Evolutionary conservation across 164 flowering plant genomes (phyloP).

Genomic region (Platanus orientalis): DNA sequence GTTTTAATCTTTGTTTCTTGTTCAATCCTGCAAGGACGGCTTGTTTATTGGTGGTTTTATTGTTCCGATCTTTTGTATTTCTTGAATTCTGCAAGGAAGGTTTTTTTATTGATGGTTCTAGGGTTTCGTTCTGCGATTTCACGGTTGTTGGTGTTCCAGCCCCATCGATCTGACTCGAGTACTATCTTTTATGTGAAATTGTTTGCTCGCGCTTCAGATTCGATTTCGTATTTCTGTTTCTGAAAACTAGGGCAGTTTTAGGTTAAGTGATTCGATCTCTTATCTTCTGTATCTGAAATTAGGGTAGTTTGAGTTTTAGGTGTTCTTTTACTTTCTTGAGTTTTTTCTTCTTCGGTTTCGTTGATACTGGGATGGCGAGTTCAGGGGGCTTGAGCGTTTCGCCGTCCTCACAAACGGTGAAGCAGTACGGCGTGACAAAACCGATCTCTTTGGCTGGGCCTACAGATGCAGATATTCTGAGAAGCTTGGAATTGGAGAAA

Average conservation of each 20-base stretch:
- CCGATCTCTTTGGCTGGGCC: constrained; percentile 80
- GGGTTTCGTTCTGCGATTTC: constrained; percentile 4
- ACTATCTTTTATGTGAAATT: constrained; percentile 11
- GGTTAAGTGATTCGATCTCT: neutral
- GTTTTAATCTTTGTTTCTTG: neutral
- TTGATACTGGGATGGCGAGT: constrained; percentile 28
- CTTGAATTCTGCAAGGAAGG: neutral
- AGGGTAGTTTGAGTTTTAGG: neutral
- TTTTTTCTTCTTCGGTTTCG: neutral
- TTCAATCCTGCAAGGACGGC: neutral
- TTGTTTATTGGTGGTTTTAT: neutral
- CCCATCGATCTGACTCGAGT: constrained; percentile 4
- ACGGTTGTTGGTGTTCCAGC: constrained; percentile 3
- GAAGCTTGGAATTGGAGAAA: constrained; percentile 65
- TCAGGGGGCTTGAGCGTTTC: constrained; percentile 30
- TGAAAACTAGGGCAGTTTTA: neutral
- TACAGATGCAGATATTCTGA: constrained; percentile 48
- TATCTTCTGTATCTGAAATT: neutral
- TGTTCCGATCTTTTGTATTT: neutral
- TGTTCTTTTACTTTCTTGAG: neutral
- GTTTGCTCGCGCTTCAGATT: neutral
- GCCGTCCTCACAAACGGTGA: constrained; percentile 27
- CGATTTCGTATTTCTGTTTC: neutral
- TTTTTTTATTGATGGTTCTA: constrained; percentile 6
- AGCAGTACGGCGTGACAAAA: constrained; percentile 62